Base-by-base conservation (phyloP, 2,329 filamentous ascomycete species). In the Penicillium sp. region DNA sequence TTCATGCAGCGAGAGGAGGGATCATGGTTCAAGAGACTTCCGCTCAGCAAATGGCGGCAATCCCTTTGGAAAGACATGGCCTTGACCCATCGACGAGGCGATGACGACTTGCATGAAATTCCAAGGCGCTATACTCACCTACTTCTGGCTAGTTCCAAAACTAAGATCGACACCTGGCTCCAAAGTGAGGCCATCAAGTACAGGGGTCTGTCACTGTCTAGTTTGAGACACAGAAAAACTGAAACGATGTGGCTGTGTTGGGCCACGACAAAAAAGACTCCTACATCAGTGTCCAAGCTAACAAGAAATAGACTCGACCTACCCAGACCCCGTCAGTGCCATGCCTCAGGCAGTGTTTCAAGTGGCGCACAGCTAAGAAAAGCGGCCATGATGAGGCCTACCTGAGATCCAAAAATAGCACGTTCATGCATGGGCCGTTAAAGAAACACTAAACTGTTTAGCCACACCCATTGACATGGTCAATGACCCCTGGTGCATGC, bases 361-460 rank as follows among this genome's bases (percentile, higher is more conserved):
- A 46, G 18, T 47, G 57, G 42, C 40, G 35, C 30, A 26, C 43
- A 21, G 30, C 49, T 26, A 33, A 56, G 43, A 47, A 51, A 51
- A 47, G 53, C 24, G 43, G 42, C 30, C 35, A 52, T 21, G n/a
- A 35, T 24, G 20, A 35, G 23, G 56, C 70, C 63, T 65, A 79
- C 77, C 84, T 79, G 43, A 92, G 92, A 20, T 96, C 88, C 72
- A 97, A 86, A 70, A 97, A 93, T 9, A 97, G 80, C 0, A 91
- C 92, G 71, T 96, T 90, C 14, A 97, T 79, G 0, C 91, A 88
- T 21, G 97, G 78, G n/a, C 97, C 86, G 66, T 97, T 90, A 69
- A 96, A 97, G 0, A 91, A 87, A 3, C 87, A 79, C 59, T 94
- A 88, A 47, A 88, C 88, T n/a, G 90, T 81, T 16, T 79, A 72